These are phyloP conservation scores for Parachlorella kessleri DNA, from an alignment of 139 green algal species.

Conservation along the genomic window DNA sequence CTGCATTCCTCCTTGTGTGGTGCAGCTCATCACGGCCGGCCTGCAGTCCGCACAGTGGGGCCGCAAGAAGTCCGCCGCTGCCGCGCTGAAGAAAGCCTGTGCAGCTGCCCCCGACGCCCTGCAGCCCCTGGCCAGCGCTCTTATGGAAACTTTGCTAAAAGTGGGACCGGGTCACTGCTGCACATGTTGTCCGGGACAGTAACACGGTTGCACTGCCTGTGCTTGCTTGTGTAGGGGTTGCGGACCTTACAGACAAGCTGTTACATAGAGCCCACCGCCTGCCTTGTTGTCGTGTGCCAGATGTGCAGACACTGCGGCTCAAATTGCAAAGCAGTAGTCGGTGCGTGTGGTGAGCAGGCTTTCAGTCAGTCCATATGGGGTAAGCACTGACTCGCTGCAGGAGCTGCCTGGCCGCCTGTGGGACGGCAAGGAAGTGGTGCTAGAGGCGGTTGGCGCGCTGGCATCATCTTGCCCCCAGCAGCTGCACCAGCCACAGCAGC, in stretches of 20 bases:
- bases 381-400: too few species aligned
- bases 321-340: too few species aligned
- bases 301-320: too few species aligned
- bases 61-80: conserved; percentile 61
- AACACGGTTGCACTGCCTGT: too few species aligned
- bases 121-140: conserved; percentile 16
- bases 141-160: conserved; percentile 39
- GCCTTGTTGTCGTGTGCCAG: too few species aligned
- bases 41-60: conserved; percentile 56
- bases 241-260: too few species aligned
- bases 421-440: conserved; percentile 81
- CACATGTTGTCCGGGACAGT: too few species aligned
- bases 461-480: conserved; percentile 26
- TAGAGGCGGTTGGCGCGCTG: conserved; percentile 59
- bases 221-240: too few species aligned
- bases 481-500: background rate
- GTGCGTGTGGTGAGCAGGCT: too few species aligned
- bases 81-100: conserved; percentile 20
- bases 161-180: conserved; percentile 15
- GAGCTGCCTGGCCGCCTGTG: conserved; percentile 69
- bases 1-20: too few species aligned
- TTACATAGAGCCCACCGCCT: too few species aligned
- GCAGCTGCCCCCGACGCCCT: conserved; percentile 48
- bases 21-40: conserved; percentile 19
- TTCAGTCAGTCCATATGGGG: too few species aligned